These are phyloP conservation scores for Blepharisma undulans DNA, from an alignment of 169 alveolate genomes.

Conservation along the genomic window DNA sequence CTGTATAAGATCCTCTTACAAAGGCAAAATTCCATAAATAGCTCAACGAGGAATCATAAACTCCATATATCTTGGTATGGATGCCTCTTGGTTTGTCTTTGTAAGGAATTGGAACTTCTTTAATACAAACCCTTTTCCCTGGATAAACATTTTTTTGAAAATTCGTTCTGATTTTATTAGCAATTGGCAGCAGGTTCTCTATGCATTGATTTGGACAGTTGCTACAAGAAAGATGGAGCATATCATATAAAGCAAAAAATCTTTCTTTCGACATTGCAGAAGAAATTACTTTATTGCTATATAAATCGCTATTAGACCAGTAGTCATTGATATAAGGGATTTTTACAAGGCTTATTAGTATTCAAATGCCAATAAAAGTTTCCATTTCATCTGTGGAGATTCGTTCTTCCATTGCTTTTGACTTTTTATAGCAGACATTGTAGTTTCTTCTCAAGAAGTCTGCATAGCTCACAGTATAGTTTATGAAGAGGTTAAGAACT, in stretches of 20 bases:
- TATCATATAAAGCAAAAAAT: not conserved
- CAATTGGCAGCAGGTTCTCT: not conserved
- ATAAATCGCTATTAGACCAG: not conserved
- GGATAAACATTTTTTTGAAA: not conserved
- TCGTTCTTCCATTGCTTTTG: not conserved
- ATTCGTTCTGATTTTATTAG: not conserved
- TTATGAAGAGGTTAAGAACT: not conserved
- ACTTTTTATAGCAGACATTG: not conserved
- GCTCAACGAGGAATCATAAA: not conserved
- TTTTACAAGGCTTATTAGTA: not conserved
- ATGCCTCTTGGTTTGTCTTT: not conserved
- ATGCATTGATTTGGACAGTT: not conserved
- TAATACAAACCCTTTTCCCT: not conserved
- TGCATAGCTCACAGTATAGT: not conserved
- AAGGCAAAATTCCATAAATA: not conserved
- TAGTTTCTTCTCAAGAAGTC: not conserved
- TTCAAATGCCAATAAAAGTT: not conserved
- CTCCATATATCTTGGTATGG: not conserved
- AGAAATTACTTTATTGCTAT: not conserved
- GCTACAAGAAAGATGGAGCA: not conserved
- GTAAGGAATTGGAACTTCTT: not conserved
- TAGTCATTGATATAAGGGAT: not conserved
- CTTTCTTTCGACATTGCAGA: not conserved
- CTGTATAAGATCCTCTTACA: not conserved
- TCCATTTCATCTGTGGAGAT: not conserved